These are phyloP conservation scores for Phymatotrichopsis omnivora DNA, from an alignment of 2,329 filamentous ascomycete genomes.

Conservation along the genomic window DNA sequence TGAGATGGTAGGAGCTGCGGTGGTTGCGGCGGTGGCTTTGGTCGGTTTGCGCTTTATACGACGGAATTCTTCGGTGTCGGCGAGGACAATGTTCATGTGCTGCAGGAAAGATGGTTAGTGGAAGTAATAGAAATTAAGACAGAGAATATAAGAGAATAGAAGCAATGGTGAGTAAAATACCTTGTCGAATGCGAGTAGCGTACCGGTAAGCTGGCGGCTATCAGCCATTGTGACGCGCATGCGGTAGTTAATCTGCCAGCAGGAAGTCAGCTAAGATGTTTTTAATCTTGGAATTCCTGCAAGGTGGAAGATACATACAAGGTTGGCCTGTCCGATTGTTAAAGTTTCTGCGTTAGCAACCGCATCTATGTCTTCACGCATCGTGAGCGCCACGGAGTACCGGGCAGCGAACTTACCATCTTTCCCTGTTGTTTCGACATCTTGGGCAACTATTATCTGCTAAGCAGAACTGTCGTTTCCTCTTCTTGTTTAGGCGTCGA, in stretches of 20 bases:
- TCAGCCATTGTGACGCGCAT: constrained; percentile 96
- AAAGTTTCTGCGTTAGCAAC: too few relatives aligned
- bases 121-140: background rate
- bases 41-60: constrained; percentile 75
- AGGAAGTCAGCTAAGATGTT: background rate
- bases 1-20: constrained; percentile 63
- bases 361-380: constrained; percentile 36
- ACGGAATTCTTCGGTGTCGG: constrained; percentile 96
- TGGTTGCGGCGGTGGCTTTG: constrained; percentile 56
- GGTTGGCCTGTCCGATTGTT: constrained; percentile 61
- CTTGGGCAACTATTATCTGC: constrained; percentile 36
- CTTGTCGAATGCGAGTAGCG: constrained; percentile 99
- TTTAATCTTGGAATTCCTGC: constrained; percentile 4
- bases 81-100: constrained; percentile 99
- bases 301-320: constrained; percentile 46
- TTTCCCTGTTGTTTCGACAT: constrained; percentile 96
- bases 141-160: background rate
- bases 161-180: constrained; percentile 44
- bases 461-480: too few relatives aligned
- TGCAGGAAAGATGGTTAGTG: constrained; percentile 35
- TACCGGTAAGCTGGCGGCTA: constrained; percentile 89
- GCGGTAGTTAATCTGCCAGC: constrained; percentile 85
- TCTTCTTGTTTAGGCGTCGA: too few relatives aligned
- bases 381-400: too few relatives aligned
- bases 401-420: constrained; percentile 74